These are phyloP conservation scores for Yamadazyma kanchanaburiensis DNA, from an alignment of 1,139 yeast species.

Conservation along the genomic window DNA sequence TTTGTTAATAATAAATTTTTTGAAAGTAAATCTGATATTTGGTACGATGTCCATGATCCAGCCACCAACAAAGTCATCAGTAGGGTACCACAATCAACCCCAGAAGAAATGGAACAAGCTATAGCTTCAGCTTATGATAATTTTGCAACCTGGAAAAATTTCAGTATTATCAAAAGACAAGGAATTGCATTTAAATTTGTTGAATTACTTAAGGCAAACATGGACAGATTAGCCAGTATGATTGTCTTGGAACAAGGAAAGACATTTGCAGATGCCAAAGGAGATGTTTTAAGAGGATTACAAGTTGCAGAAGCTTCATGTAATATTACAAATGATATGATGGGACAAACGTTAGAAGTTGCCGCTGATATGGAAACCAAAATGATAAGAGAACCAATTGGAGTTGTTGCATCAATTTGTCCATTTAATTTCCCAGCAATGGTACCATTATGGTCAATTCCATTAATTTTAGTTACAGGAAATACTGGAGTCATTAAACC, in stretches of 20 bases:
- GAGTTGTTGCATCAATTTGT: constrained; percentile 67
- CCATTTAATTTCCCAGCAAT: constrained; percentile 85
- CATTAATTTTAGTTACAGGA: constrained; percentile 73
- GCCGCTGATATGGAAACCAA: constrained; percentile 77
- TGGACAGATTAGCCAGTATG: constrained; percentile 68
- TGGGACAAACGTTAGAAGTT: constrained; percentile 67
- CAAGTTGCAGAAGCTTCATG: constrained; percentile 78
- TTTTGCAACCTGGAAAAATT: constrained; percentile 56
- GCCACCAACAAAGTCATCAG: constrained; percentile 69
- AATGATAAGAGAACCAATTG: constrained; percentile 64
- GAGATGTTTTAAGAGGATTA: constrained; percentile 76
- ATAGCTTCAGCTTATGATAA: constrained; percentile 64
- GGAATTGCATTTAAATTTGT: constrained; percentile 75
- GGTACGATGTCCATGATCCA: constrained; percentile 77
- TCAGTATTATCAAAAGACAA: constrained; percentile 66
- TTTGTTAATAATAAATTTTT: constrained; percentile 59
- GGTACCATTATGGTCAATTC: constrained; percentile 85
- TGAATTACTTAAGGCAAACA: constrained; percentile 60
- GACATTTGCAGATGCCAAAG: constrained; percentile 73
- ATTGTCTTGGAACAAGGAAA: constrained; percentile 82
- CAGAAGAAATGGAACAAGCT: constrained; percentile 63
- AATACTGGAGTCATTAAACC: constrained; percentile 77
- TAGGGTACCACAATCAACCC: constrained; percentile 71
- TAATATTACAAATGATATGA: constrained; percentile 59
- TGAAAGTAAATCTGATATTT: constrained; percentile 52